These are phyloP conservation scores for Mollisiaceae sp. DNA, from an alignment of 2,329 filamentous ascomycete genomes.

Conservation along the genomic window DNA sequence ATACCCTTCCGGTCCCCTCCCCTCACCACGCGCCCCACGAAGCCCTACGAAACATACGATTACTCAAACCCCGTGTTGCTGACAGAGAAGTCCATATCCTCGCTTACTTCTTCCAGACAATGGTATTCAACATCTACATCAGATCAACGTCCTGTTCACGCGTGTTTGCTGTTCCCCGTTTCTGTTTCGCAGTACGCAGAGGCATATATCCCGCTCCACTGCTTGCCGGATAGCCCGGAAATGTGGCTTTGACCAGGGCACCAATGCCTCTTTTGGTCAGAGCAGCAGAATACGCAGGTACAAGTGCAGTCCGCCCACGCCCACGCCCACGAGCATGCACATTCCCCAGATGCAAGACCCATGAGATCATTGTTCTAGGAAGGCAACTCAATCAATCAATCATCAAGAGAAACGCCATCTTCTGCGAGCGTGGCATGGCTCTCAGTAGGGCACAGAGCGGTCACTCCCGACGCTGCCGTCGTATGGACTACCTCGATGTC, in stretches of 20 bases:
- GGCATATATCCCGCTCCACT: too few relatives aligned
- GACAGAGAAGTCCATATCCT: background rate
- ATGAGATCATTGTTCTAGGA: background rate
- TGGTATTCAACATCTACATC: background rate
- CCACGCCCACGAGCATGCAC: background rate
- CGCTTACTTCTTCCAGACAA: constrained; percentile 11
- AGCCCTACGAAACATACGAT: background rate
- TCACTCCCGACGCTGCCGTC: background rate
- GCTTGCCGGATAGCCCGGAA: background rate
- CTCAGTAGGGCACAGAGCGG: background rate
- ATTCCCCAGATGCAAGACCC: background rate
- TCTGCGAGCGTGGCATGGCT: background rate
- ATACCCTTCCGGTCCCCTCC: background rate
- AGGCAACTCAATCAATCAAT: background rate
- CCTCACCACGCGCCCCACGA: background rate
- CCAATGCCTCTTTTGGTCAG: background rate
- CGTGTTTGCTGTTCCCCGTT: background rate
- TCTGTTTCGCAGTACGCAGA: background rate
- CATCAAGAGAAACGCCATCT: background rate
- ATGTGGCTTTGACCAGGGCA: background rate
- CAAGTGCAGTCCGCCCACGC: background rate
- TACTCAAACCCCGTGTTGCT: background rate
- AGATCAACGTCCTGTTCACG: background rate
- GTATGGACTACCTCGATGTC: background rate
- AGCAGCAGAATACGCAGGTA: background rate